These are phyloP conservation scores for Aureobasidium melanogenum DNA, from an alignment of 2,329 filamentous ascomycete species.

Conservation along the genomic window DNA sequence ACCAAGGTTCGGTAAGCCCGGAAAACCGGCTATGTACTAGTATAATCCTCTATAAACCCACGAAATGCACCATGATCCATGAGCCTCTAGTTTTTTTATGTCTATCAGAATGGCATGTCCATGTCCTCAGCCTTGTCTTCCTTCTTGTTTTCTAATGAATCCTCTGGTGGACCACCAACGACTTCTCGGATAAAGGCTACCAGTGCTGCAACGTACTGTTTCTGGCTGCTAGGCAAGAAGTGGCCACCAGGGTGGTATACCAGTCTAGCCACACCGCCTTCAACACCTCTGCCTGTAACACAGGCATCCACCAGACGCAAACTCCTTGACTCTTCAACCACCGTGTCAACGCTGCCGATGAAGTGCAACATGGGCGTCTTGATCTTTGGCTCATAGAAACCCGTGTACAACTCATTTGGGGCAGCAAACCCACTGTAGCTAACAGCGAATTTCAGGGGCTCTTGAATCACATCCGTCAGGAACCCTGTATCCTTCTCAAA, in stretches of 20 bases:
- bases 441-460: constrained; percentile 60
- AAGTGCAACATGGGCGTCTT: constrained; percentile 72
- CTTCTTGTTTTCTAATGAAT: constrained; percentile 26
- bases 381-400: constrained; percentile 68
- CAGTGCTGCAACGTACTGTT: constrained; percentile 69
- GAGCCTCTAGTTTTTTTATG: neutral
- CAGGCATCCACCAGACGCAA: constrained; percentile 59
- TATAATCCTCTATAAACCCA: constrained; percentile 5
- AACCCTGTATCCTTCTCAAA: constrained; percentile 34
- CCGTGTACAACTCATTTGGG: constrained; percentile 51
- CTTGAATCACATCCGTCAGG: constrained; percentile 35
- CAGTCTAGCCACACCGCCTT: constrained; percentile 33
- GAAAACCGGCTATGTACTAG: constrained; percentile 4
- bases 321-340: constrained; percentile 72
- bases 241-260: constrained; percentile 82
- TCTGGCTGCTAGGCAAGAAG: constrained; percentile 69
- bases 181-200: constrained; percentile 59
- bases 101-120: constrained; percentile 53
- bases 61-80: constrained; percentile 12
- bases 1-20: constrained; percentile 25
- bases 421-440: constrained; percentile 69
- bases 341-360: constrained; percentile 73
- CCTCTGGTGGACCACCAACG: constrained; percentile 32
- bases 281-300: constrained; percentile 35
- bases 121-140: constrained; percentile 58